Evolutionary conservation across 192 early-diverging fungal genomes (phyloP), one percentile per base, ranked within the genome.

Genomic region (Coemansia sp.): DNA sequence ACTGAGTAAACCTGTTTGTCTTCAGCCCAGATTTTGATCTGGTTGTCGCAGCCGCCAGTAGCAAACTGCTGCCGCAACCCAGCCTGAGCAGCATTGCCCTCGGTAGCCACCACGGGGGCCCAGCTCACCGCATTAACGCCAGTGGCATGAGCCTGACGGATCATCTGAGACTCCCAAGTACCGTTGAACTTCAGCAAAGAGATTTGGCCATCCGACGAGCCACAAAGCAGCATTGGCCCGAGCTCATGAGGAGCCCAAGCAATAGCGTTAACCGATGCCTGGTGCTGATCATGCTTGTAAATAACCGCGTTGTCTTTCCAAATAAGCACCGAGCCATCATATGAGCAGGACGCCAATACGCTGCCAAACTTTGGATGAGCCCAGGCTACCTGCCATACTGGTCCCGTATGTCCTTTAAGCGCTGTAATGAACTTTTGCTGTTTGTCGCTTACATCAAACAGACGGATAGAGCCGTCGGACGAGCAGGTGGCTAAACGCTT

Each of bases 301-400:
- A 78, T 78, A 10, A 71, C 69, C 45, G 88, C 85, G 18, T 84
- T 87, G 68, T 97, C 96, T 59, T 91, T 92, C 93, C 94, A 99
- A 53, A 99, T 90, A 61, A 93, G 83, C 33, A 97, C 95, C 38
- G 88, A 87, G n/a, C 87, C 84, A 63, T 99, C 97, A 68, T 97
- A 97, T 15, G 92, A 91, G 72, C 93, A 96, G 19, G 93, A 96
- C 13, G 97, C 97, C 16, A 99, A 79, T 39, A 99, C 88, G 62
- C 80, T 88, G 45, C 95, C 95, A 79, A 91, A 99, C 72, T 96
- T 96, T 38, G 97, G 97, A 65, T 99, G 97, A 12, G 95, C 94
- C 97, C 97, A 99, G 14, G 93, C 82, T 18, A 99, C 90, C 67
- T 96, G 94, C 97, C 97, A 99, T n/a, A 99, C 95, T 3, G 97